phyloP scores from a whole-genome alignment of 805 yeast species.

The Saccharomyces mikatae region DNA sequence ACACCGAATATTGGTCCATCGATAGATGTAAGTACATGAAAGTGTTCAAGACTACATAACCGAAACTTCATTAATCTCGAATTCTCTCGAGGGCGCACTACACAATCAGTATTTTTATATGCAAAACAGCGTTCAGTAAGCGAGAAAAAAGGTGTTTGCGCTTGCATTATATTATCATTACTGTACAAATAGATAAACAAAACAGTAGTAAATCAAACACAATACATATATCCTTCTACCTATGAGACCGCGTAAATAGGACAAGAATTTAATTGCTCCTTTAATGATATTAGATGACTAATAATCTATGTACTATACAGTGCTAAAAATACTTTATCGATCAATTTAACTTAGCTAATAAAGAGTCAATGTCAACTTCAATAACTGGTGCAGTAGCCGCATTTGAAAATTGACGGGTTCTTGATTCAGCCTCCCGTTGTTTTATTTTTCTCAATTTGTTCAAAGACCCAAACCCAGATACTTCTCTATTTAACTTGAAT shows the following conservation, averaged over 20 bases:
- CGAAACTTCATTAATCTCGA: not conserved
- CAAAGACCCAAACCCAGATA: conserved; percentile 67
- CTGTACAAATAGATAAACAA: not conserved
- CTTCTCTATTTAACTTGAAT: conserved; percentile 59
- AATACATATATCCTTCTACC: not conserved
- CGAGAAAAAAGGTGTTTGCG: not conserved
- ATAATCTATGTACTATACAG: not conserved
- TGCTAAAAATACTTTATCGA: not conserved
- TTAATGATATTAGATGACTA: not conserved
- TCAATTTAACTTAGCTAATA: conserved; percentile 59
- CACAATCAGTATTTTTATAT: not conserved
- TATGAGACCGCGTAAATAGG: not conserved
- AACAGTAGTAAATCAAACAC: not conserved
- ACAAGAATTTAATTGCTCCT: not conserved
- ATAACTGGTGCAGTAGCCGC: conserved; percentile 57
- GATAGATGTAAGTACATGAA: not conserved
- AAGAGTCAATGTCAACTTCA: conserved; percentile 66
- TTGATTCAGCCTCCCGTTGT: conserved; percentile 42
- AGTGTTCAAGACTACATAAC: not conserved
- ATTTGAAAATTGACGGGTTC: conserved; percentile 40
- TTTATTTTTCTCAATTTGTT: conserved; percentile 59
- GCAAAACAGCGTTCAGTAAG: not conserved
- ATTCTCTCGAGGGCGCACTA: not conserved
- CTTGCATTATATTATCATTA: not conserved
- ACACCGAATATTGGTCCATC: not conserved